Percentiles rank a stretch among this genome's conserved stretches.
Conservation (phyloP, 2,329 filamentous ascomycete genomes). For the Leptographium wingfieldii region DNA sequence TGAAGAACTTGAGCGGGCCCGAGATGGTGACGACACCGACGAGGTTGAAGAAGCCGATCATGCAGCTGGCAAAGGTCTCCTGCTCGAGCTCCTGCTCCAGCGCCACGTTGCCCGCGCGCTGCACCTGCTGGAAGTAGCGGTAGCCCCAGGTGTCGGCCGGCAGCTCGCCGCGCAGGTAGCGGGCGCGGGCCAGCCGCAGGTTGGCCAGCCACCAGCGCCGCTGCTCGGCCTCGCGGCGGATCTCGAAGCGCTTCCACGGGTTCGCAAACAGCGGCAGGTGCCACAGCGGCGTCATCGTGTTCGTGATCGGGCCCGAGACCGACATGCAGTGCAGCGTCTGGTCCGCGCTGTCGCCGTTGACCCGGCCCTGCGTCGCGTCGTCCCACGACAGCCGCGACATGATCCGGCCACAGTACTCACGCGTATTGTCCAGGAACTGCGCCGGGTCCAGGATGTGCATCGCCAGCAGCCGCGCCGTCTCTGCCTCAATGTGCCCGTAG, state of each 20-base stretch:
- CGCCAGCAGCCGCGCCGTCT: slow-evolving; percentile 32
- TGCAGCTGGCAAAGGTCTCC: slow-evolving; percentile 34
- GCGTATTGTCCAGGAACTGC: slow-evolving; percentile 30
- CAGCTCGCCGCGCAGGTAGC: slow-evolving; percentile 27
- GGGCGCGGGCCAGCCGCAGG: slow-evolving; percentile 27
- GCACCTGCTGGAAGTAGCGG: slow-evolving; percentile 33
- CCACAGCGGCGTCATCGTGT: slow-evolving; percentile 37
- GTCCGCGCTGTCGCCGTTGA: slow-evolving; percentile 33
- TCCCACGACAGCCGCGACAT: slow-evolving; percentile 39
- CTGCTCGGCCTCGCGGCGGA: slow-evolving; percentile 28
- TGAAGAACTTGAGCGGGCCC: slow-evolving; percentile 36
- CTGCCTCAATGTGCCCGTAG: slow-evolving; percentile 34
- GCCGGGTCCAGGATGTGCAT: slow-evolving; percentile 32
- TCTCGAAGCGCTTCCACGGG: slow-evolving; percentile 35
- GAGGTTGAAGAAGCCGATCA: slow-evolving; percentile 38
- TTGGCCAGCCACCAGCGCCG: slow-evolving; percentile 33
- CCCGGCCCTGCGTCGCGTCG: slow-evolving; percentile 31
- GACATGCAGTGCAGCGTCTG: slow-evolving; percentile 36
- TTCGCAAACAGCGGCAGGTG: slow-evolving; percentile 29
- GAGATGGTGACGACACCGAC: slow-evolving; percentile 38
- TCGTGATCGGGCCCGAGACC: slow-evolving; percentile 37
- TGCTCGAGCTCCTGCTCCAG: slow-evolving; percentile 29
- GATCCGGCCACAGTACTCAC: slow-evolving; percentile 36
- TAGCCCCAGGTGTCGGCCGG: slow-evolving; percentile 33
- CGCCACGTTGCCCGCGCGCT: slow-evolving; percentile 24